Base-by-base conservation (phyloP, 1,139 yeast genomes). In the Scheffersomyces lignicola region DNA sequence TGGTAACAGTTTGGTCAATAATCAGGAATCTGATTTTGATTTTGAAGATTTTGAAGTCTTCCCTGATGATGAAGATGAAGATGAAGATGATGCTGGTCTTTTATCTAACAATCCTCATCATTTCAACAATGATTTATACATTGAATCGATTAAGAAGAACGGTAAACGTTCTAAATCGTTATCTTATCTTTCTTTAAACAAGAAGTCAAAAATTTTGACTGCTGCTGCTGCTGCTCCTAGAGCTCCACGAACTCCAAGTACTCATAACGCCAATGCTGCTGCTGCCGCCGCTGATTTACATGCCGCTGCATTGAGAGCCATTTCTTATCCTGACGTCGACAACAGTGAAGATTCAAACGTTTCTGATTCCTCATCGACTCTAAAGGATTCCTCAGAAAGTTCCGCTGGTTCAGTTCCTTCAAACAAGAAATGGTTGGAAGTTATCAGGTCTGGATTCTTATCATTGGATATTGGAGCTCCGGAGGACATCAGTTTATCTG, bases 161-260 rank as follows among this genome's bases (percentile, higher is more conserved):
- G 75, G 72, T 35, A 80, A 80, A 52, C 67, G 86, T 49, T 78
- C 85, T 10, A 80, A 80, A 54, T 79, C 84, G 10, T 69, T 80
- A 76, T 76, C 83, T 24, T 77, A 73, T 44, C 59, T 69, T 33
- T 56, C 74, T 24, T 56, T 64, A 32, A 62, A 65, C 42, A 79
- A 79, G 51, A 77, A 73, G 51, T 62, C 73, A 32, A 75, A 76
- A 48, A 61, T 62, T 39, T 53, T 83, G 36, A 82, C 89, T n/a
- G 87, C 87, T 23, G 90, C 90, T 13, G 88, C 89, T 11, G 88
- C 87, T 21, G 87, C 90, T 28, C 92, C 90, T 39, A 68, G 90
- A 49, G 77, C 83, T n/a, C 82, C 87, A 13, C 73, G 77, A 44
- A 65, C 76, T 23, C 74, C 81, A 5, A 62, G 77, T 44, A 67